A percentile compares a stretch with the other conserved stretches of the same genome.
Evolutionary conservation across 1,284 basidiomycete species (phyloP).

Genomic region (Sphaerobolus stellatus): DNA sequence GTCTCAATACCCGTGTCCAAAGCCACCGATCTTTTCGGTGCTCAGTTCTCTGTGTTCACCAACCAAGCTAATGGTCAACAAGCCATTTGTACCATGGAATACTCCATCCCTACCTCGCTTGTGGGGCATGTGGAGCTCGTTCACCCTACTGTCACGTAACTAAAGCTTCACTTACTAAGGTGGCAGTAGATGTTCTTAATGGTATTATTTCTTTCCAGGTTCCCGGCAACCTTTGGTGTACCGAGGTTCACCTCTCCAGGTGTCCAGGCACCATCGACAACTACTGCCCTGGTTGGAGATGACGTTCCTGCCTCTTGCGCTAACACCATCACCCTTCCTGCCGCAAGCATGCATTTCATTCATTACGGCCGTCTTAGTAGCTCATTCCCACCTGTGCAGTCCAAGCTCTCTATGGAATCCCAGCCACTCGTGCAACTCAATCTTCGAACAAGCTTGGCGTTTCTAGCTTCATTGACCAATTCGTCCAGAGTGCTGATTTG

Average conservation of each 20-base stretch:
- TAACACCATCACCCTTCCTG: conserved; percentile 14
- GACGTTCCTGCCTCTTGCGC: conserved; percentile 14
- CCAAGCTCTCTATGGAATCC: conserved; percentile 16
- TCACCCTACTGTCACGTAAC: conserved; percentile 19
- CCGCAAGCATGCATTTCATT: no score
- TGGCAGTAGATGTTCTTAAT: neutral
- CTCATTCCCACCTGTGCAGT: conserved; percentile 1
- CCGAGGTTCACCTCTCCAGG: neutral
- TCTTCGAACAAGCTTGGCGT: conserved; percentile 14
- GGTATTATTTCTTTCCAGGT: neutral
- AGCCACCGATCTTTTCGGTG: conserved; percentile 25
- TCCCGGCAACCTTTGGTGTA: neutral
- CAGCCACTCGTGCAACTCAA: conserved; percentile 10
- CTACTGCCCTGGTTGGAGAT: neutral
- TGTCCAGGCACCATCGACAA: neutral
- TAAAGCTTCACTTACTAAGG: neutral
- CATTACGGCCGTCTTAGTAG: neutral
- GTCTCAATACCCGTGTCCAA: conserved; percentile 25
- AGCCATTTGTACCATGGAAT: conserved; percentile 19
- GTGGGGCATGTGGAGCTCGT: conserved; percentile 18
- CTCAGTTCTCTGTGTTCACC: conserved; percentile 17
- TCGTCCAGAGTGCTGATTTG: conserved; percentile 14
- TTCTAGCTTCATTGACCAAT: conserved; percentile 16
- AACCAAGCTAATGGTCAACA: conserved; percentile 14
- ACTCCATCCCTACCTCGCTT: conserved; percentile 16